phyloP scores from a whole-genome alignment of 106 monocot genomes.

The Agapanthus africanus region DNA sequence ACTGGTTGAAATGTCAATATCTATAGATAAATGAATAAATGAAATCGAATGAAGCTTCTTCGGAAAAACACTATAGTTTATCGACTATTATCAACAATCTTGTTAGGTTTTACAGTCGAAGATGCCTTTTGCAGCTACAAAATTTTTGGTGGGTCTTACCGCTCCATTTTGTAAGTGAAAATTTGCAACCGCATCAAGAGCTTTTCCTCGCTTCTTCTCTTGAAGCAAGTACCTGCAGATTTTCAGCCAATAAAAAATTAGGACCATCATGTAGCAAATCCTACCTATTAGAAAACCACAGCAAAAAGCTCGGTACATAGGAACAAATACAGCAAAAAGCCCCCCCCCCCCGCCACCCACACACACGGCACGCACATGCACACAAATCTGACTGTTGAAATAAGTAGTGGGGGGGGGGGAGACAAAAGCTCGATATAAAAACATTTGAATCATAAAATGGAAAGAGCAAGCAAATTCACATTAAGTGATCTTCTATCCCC shows the following conservation, averaged over 20 bases:
- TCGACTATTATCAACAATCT: neutral
- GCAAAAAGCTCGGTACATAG: too few relatives aligned
- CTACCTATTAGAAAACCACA: too few relatives aligned
- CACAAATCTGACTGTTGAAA: too few relatives aligned
- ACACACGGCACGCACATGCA: too few relatives aligned
- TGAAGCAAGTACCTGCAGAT: constrained; percentile 60
- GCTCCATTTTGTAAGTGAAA: constrained; percentile 94
- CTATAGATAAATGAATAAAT: neutral
- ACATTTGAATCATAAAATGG: too few relatives aligned
- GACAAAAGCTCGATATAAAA: too few relatives aligned
- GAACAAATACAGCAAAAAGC: too few relatives aligned
- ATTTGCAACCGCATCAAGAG: constrained; percentile 83
- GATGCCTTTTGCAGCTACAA: neutral
- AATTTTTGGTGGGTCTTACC: constrained; percentile 30
- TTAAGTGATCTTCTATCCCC: too few relatives aligned
- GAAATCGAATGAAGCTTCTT: neutral
- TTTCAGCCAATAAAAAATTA: neutral
- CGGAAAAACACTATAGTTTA: neutral
- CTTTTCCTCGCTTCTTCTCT: constrained; percentile 81
- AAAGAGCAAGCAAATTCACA: too few relatives aligned
- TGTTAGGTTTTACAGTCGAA: neutral
- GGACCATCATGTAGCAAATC: neutral
- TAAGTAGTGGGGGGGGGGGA: too few relatives aligned
- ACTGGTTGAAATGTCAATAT: neutral
- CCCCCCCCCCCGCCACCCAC: too few relatives aligned